Conservation (phyloP, 371 early-diverging fungal species). For the Mucor lusitanicus region DNA sequence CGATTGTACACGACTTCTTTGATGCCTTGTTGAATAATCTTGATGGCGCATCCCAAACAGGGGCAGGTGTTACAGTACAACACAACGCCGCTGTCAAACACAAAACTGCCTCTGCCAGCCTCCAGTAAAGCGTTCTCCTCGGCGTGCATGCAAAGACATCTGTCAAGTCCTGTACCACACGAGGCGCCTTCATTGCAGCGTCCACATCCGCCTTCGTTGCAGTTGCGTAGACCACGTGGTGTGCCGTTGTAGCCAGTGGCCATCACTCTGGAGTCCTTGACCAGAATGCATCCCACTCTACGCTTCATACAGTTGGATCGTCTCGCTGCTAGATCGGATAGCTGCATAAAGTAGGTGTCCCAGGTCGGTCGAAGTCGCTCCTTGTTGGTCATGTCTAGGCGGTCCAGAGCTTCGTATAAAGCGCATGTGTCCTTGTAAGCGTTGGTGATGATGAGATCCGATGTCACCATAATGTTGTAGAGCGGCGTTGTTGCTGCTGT, state of each 20-base stretch:
- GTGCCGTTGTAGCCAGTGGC: constrained; percentile 99
- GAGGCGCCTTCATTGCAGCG: constrained; percentile 87
- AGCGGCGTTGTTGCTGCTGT: constrained; percentile 18
- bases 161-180: constrained; percentile 79
- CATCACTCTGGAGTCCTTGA: constrained; percentile 86
- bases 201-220: constrained; percentile 94
- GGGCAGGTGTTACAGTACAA: constrained; percentile 95
- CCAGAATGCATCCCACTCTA: constrained; percentile 95
- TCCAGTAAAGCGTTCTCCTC: constrained; percentile 98
- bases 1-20: constrained; percentile 88
- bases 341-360: constrained; percentile 97
- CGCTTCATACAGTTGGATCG: constrained; percentile 97
- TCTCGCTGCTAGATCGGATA: constrained; percentile 87
- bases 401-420: constrained; percentile 46
- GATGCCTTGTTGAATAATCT: constrained; percentile 95
- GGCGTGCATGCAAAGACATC: constrained; percentile 97
- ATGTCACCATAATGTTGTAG: constrained; percentile 46
- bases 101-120: constrained; percentile 87
- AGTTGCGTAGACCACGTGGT: constrained; percentile 88
- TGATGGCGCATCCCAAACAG: constrained; percentile 92
- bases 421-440: constrained; percentile 27
- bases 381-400: constrained; percentile 61
- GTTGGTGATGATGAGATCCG: constrained; percentile 72
- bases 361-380: constrained; percentile 87
- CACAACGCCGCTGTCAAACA: constrained; percentile 61